Evolutionary conservation across 352 stramenopile genomes (phyloP), one percentile per base, ranked within the genome.

Genomic region (Phytophthora sojae): DNA sequence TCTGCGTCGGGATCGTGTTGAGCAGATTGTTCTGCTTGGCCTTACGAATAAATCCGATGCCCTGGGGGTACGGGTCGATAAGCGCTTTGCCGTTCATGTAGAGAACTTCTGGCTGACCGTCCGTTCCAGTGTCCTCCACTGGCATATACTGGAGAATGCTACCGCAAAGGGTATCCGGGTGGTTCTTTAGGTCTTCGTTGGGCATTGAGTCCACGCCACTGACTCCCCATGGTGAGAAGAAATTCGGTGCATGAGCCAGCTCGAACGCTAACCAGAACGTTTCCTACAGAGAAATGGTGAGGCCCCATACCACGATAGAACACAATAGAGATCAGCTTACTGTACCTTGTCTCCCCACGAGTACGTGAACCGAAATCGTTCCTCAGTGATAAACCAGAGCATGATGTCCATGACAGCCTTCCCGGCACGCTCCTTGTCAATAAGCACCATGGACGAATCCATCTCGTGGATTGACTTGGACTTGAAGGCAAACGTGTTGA

Each of bases 361-460:
- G 57, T 77, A 82, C 39, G 70, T 75, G 44, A 77, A 73, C 0
- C 63, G 67, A 42, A 79, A 76, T 6, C 71, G 75, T 23, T 79
- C 64, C 11, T 82, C 37, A 3, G 71, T 79, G 26, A 82, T 72
- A 47, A 85, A 69, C 55, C 61, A 77, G 21, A 75, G 58, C 19
- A 82, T 51, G 19, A 82, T 71, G 14, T 82, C 64, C 59, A 77
- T 68, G 25, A 77, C 75, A 2, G 23, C 37, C 15, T 81, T 74
- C 17, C 75, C 75, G 19, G 68, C 60, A 8, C 75, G 67, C n/a
- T 69, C 6, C 58, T 85, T 85, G 26, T 85, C 64, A 50, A 90
- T 76, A 12, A 86, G 51, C n/a, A 92, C 73, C 62, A 92, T 85
- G 4, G 84, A 92, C 60, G 84, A 90, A 67, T 91, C 77, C 74